Percentiles rank a stretch among this genome's conserved stretches.
Conservation (phyloP, 345 rosid genomes). For the Bruguiera parviflora region DNA sequence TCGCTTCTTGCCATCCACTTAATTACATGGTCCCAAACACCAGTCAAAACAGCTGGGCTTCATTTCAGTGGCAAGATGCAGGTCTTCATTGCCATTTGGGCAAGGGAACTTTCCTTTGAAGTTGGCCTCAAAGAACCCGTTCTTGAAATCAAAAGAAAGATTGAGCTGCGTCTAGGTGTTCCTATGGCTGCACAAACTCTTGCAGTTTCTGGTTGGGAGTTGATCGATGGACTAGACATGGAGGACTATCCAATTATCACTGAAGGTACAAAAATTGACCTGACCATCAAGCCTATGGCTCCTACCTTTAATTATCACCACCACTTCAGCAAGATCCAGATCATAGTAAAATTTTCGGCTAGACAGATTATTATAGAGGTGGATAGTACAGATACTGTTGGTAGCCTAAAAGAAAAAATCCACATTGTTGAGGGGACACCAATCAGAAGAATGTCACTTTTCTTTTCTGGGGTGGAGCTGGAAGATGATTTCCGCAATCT, state of each 20-base stretch:
- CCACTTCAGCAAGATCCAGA: conserved; percentile 26
- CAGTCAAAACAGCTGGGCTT: too few relatives aligned
- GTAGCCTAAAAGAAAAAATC: conserved; percentile 81
- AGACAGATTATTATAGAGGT: conserved; percentile 47
- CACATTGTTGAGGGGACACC: conserved; percentile 64
- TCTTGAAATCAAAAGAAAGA: conserved; percentile 52
- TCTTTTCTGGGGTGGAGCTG: conserved; percentile 56
- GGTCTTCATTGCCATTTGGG: conserved; percentile 43
- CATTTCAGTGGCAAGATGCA: neutral
- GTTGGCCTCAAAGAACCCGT: conserved; percentile 55
- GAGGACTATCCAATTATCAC: conserved; percentile 79
- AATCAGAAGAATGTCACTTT: conserved; percentile 57
- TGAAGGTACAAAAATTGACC: conserved; percentile 67
- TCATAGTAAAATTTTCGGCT: conserved; percentile 59
- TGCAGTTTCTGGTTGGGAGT: conserved; percentile 67
- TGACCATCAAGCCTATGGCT: conserved; percentile 37
- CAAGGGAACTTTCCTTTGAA: conserved; percentile 50
- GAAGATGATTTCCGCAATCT: conserved; percentile 65
- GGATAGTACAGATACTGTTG: conserved; percentile 69
- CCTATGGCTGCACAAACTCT: conserved; percentile 54
- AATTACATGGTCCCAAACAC: too few relatives aligned
- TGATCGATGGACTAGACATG: conserved; percentile 80
- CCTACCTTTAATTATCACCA: conserved; percentile 8
- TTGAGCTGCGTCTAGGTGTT: conserved; percentile 50
- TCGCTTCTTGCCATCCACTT: too few relatives aligned